These are phyloP conservation scores for Rutstroemia sp. DNA, from an alignment of 2,329 filamentous ascomycete species.

Conservation along the genomic window DNA sequence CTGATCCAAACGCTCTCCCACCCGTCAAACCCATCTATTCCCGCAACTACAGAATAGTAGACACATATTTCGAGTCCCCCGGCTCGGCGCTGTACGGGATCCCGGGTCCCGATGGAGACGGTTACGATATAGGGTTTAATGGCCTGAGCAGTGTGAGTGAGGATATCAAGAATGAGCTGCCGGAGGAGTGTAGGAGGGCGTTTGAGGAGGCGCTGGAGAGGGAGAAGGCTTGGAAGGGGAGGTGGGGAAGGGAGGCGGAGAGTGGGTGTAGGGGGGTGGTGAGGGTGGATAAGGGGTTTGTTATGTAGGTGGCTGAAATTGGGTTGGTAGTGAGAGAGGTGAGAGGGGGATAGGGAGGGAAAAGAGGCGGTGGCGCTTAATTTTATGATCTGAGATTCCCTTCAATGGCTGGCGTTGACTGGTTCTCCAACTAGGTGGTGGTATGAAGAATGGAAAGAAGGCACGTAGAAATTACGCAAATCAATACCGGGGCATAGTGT, in stretches of 20 bases:
- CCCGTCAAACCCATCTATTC: constrained; percentile 48
- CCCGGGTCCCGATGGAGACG: constrained; percentile 49
- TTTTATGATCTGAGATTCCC: too few species aligned
- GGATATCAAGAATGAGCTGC: constrained; percentile 59
- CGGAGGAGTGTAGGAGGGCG: constrained; percentile 61
- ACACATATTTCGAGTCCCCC: constrained; percentile 52
- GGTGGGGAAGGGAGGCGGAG: constrained; percentile 51
- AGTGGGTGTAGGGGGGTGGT: constrained; percentile 54
- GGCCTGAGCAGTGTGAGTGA: constrained; percentile 58
- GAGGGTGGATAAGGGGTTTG: constrained; percentile 51
- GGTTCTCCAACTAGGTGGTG: too few species aligned
- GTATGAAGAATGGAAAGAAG: too few species aligned
- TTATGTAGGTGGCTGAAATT: constrained; percentile 1
- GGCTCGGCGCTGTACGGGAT: constrained; percentile 45
- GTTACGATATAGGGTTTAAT: constrained; percentile 38
- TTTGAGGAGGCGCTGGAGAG: constrained; percentile 60
- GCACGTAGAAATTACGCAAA: too few species aligned
- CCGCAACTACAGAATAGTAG: constrained; percentile 56
- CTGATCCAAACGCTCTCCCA: constrained; percentile 36
- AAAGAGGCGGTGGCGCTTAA: too few species aligned
- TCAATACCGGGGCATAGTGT: too few species aligned
- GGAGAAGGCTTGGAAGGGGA: constrained; percentile 65
- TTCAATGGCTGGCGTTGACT: too few species aligned
- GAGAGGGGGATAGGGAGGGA: too few species aligned
- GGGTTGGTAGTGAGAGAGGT: not conserved